A percentile compares a stretch with the other conserved stretches of the same genome.
These are phyloP conservation scores for Phialophora chinensis DNA, from an alignment of 2,329 filamentous ascomycete genomes.

Conservation along the genomic window DNA sequence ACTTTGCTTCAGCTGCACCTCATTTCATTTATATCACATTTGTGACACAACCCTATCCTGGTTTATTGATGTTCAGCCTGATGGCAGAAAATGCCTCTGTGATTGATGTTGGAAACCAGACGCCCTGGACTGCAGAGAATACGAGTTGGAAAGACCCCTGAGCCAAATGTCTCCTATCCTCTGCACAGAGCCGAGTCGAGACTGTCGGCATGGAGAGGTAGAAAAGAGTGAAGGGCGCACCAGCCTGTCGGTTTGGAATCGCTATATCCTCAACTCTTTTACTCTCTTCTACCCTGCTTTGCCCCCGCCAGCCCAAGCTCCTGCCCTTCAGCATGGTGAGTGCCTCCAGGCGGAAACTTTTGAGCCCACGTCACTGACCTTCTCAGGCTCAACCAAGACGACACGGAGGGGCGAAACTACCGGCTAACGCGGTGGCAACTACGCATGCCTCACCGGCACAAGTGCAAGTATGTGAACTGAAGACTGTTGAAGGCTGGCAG, in stretches of 20 bases:
- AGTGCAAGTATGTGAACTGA: conserved; percentile 1
- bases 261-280: not conserved
- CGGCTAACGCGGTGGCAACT: conserved; percentile 8
- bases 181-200: not conserved
- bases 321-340: conserved; percentile 4
- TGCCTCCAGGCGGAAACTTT: not conserved
- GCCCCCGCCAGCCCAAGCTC: not conserved
- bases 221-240: not conserved
- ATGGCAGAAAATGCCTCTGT: not conserved
- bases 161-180: not conserved
- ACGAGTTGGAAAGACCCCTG: conserved; percentile 8
- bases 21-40: conserved; percentile 6
- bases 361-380: not conserved
- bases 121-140: conserved; percentile 1
- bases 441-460: not conserved
- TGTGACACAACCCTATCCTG: not conserved
- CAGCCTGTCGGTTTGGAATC: not conserved
- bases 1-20: not conserved
- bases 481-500: not conserved
- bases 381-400: conserved; percentile 14
- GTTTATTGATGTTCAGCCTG: conserved; percentile 7
- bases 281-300: not conserved
- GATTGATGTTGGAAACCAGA: conserved; percentile 1
- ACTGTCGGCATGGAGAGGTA: conserved; percentile 1
- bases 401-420: conserved; percentile 14